Base-by-base conservation (phyloP, 495 filamentous ascomycete species). In the Tuber indicum region DNA sequence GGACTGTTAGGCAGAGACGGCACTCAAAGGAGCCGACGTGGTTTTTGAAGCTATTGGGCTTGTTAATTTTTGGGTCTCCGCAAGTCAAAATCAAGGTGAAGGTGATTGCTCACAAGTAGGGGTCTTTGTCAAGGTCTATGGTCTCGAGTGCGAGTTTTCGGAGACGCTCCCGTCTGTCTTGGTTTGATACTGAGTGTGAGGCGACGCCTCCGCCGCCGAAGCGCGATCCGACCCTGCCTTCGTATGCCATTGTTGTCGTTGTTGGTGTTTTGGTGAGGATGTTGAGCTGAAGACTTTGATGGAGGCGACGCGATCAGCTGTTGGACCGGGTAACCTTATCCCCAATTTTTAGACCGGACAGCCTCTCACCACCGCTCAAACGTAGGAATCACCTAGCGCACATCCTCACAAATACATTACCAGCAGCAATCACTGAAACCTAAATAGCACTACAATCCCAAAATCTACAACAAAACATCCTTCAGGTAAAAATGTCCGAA, bases 71-170 rank as follows among this genome's bases (percentile, higher is more conserved):
- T 23, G n/a, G 14, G 26, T 36, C 32, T 58, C 26, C 26, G 26
- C 14, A 26, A 70, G 44, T n/a, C 23, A 32, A 4, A n/a, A 23
- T 19, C 17, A 39, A 17, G 43, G 70, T 26, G 43, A 41, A 36
- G 7, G 26, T 41, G 66, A 39, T 9, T 74, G 49, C 81, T 72
- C 71, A 83, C 82, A 99, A 97, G 88, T 98, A 99, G 0, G 96
- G 96, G 87, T 99, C 96, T 86, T 98, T 98, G 84, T 98, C 96
- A 70, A 99, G 91, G 86, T 99, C 96, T 88, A 99, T 99, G 32
- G 93, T 94, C 86, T 99, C 96, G 79, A 99, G 92, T 19, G 96
- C 96, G 82, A 99, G 93, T 86, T 97, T 97, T 84, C 96, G 95
- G 36, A 98, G 91, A 74, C 96, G 94, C 85, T 98, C 96, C 81